Evolutionary conservation across 1,284 basidiomycete species (phyloP).

Genomic region (Ceratobasidium sp.): DNA sequence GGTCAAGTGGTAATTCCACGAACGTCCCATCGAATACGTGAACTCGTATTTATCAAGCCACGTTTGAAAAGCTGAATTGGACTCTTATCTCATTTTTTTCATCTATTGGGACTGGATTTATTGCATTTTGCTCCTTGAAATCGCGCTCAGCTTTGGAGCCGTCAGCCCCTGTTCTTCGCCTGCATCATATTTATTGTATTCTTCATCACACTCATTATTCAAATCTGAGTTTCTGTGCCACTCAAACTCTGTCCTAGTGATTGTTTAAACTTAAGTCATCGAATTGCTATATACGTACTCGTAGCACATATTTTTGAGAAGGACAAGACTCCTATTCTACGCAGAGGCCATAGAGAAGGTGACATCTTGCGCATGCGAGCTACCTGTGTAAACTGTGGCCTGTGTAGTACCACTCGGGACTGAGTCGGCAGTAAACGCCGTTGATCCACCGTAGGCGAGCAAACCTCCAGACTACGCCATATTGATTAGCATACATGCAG

Average conservation of each 20-base stretch:
- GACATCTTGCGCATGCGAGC: conserved; percentile 61
- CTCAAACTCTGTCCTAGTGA: background rate
- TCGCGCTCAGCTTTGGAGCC: background rate
- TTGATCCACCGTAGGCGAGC: conserved; percentile 67
- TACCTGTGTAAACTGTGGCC: conserved; percentile 66
- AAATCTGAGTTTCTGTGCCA: background rate
- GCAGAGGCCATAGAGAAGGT: conserved; percentile 55
- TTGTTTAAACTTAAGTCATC: background rate
- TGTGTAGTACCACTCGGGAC: conserved; percentile 68
- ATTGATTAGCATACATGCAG: conserved; percentile 4
- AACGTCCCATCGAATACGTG: background rate
- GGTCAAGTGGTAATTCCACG: conserved; percentile 16
- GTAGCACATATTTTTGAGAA: background rate
- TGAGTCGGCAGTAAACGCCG: conserved; percentile 66
- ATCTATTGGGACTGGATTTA: background rate
- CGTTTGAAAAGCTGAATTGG: too few species aligned
- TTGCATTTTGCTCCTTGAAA: background rate
- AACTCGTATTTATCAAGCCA: background rate
- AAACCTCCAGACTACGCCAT: conserved; percentile 61
- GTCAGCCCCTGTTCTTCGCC: background rate
- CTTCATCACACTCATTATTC: background rate
- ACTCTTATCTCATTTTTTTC: background rate
- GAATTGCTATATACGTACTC: background rate
- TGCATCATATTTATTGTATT: background rate
- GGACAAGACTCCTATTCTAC: background rate